Percentiles rank a stretch among this genome's conserved stretches.
These are phyloP conservation scores for Lipomyces mesembrius DNA, from an alignment of 805 yeast species.

Conservation along the genomic window DNA sequence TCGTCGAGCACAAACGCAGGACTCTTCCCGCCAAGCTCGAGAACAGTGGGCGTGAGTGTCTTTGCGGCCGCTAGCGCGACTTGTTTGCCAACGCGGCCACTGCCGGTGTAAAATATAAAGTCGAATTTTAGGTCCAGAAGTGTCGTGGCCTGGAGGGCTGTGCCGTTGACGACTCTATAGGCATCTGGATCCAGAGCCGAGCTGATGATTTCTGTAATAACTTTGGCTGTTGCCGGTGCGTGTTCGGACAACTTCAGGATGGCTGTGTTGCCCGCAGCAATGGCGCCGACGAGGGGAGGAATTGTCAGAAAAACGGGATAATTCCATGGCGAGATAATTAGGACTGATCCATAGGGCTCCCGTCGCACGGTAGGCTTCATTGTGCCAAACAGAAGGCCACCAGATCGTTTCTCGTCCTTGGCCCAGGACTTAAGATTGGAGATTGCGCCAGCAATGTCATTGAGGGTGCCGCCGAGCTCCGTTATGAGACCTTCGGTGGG, in stretches of 20 bases:
- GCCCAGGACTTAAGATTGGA: constrained; percentile 64
- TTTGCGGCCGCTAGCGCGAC: constrained; percentile 84
- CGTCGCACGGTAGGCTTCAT: constrained; percentile 42
- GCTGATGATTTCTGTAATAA: constrained; percentile 61
- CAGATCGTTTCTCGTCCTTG: constrained; percentile 51
- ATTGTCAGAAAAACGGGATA: constrained; percentile 71
- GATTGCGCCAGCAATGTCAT: constrained; percentile 65
- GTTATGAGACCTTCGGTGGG: constrained; percentile 62
- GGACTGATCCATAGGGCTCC: constrained; percentile 62
- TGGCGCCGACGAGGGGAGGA: constrained; percentile 73
- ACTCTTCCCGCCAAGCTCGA: constrained; percentile 94
- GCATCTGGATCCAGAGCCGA: constrained; percentile 60
- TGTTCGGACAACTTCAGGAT: constrained; percentile 76
- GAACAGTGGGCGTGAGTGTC: constrained; percentile 73
- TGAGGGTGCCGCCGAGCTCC: constrained; percentile 59
- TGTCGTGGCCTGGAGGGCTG: constrained; percentile 61
- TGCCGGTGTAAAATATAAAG: constrained; percentile 86
- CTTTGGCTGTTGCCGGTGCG: constrained; percentile 63
- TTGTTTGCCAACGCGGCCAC: constrained; percentile 72
- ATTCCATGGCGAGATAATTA: constrained; percentile 80
- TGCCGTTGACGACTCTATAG: constrained; percentile 73
- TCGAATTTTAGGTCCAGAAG: constrained; percentile 71
- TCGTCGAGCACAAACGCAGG: constrained; percentile 73
- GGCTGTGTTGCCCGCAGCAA: constrained; percentile 84
- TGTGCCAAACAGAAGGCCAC: constrained; percentile 15